Percentiles rank a stretch among this genome's conserved stretches.
phyloP scores from a whole-genome alignment of 2,329 filamentous ascomycete genomes.

The Botrytis tulipae region DNA sequence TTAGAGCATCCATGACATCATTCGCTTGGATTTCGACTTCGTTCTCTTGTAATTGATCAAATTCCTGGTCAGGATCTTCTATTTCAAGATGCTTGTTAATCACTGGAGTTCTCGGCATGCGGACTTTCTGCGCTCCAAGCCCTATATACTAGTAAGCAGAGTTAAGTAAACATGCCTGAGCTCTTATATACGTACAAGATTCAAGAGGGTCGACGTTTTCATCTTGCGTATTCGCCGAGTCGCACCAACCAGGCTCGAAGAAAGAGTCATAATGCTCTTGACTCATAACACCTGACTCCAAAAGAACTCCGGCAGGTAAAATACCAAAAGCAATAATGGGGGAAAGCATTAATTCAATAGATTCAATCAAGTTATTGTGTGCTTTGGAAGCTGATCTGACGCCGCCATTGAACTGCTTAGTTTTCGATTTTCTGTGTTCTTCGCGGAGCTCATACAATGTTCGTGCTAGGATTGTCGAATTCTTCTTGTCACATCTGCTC shows the following conservation, averaged over 20 bases:
- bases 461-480: conserved; percentile 61
- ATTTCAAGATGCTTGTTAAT: conserved; percentile 32
- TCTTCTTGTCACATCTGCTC: conserved; percentile 39
- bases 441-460: conserved; percentile 63
- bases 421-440: conserved; percentile 35
- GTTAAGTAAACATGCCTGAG: neutral
- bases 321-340: conserved; percentile 39
- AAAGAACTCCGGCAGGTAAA: conserved; percentile 55
- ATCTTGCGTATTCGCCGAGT: conserved; percentile 19
- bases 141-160: conserved; percentile 25
- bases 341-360: conserved; percentile 1
- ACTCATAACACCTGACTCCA: conserved; percentile 57
- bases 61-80: conserved; percentile 36
- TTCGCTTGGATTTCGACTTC: conserved; percentile 28
- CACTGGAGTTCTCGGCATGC: conserved; percentile 30
- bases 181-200: conserved; percentile 25
- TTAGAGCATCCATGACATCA: conserved; percentile 29
- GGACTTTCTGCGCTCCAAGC: conserved; percentile 31
- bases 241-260: conserved; percentile 44
- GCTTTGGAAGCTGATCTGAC: neutral
- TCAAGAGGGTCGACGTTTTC: conserved; percentile 19
- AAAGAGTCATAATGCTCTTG: conserved; percentile 63
- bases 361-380: neutral
- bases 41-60: conserved; percentile 33
- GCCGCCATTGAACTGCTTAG: neutral